Evolutionary conservation across 306 rosid species (phyloP).

Genomic region (Cucumis melo): DNA sequence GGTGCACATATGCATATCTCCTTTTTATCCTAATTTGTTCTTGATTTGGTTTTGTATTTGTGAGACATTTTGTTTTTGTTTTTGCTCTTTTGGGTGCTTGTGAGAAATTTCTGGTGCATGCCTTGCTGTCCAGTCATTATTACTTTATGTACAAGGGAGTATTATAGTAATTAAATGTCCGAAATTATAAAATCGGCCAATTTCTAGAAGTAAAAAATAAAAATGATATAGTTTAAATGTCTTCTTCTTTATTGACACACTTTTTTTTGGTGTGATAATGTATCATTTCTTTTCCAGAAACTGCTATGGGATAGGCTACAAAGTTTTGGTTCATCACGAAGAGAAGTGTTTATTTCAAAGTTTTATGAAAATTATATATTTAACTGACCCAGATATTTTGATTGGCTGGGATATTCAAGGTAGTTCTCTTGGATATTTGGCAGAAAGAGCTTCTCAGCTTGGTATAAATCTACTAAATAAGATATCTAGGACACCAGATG

Average conservation of each 20-base stretch:
- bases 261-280: not conserved
- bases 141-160: not conserved
- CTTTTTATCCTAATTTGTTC: not conserved
- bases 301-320: conserved; percentile 56
- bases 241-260: not conserved
- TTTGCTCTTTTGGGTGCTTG: not conserved
- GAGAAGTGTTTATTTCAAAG: conserved; percentile 52
- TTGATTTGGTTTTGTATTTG: not conserved
- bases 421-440: conserved; percentile 85
- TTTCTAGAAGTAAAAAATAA: not conserved
- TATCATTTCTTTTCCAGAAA: conserved; percentile 37
- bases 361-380: conserved; percentile 48
- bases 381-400: conserved; percentile 68
- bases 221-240: not conserved
- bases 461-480: conserved; percentile 63
- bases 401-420: conserved; percentile 97
- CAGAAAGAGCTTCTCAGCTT: conserved; percentile 73
- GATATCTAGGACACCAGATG: conserved; percentile 71
- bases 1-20: not conserved
- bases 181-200: not conserved
- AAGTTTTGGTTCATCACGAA: conserved; percentile 39
- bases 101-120: not conserved
- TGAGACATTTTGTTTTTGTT: not conserved
- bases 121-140: not conserved
- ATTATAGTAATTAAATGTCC: not conserved